Conservation (phyloP, 176 grass and related monocot species). For the Musa schizocarpa region DNA sequence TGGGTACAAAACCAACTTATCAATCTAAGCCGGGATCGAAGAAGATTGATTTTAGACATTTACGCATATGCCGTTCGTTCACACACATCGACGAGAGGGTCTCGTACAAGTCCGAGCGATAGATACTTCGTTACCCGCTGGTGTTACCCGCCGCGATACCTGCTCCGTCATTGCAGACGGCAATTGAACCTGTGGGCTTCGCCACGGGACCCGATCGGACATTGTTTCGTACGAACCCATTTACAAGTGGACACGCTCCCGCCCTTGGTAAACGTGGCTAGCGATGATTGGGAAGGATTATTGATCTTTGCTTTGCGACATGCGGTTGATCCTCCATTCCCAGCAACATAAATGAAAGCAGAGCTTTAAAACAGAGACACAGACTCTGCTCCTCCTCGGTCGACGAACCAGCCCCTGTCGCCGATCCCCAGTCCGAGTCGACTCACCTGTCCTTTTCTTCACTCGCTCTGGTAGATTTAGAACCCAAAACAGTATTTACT, state of each 20-base stretch:
- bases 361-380: background rate
- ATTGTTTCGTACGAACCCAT: background rate
- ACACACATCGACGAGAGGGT: too few species aligned
- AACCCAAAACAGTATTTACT: background rate
- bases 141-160: background rate
- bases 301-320: background rate
- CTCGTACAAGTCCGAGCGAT: too few species aligned
- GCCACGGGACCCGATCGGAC: too few species aligned
- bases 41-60: too few species aligned
- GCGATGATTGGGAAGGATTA: background rate
- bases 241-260: background rate
- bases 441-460: background rate
- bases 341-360: background rate
- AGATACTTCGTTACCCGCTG: too few species aligned
- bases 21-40: too few species aligned
- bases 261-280: background rate
- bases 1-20: too few species aligned
- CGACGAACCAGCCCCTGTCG: background rate
- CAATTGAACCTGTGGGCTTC: background rate
- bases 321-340: background rate
- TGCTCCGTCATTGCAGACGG: background rate
- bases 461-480: background rate
- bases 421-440: slow-evolving; percentile 1
- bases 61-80: too few species aligned
- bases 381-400: background rate